Base-by-base conservation (phyloP, 169 alveolate species). In the Blepharisma undulans region DNA sequence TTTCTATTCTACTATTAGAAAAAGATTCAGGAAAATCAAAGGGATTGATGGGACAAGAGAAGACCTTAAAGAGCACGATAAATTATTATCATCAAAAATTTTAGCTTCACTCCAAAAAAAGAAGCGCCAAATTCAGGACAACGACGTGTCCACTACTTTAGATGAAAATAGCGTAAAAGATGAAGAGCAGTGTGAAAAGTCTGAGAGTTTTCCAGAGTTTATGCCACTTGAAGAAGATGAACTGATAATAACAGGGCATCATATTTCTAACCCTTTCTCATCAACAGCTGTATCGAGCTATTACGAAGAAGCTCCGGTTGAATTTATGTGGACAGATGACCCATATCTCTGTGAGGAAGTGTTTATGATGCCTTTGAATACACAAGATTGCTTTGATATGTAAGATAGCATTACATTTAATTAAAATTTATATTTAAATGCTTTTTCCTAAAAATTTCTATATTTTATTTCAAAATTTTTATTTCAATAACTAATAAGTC, bases 21-120 rank as follows among this genome's bases (percentile, higher is more conserved):
- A 96, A 25, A 95, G 94, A 61, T 72, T 92, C 21, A 89, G 87
- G 66, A 84, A 34, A 32, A 21, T 29, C 18, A 78, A 78, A 21
- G 86, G 86, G 61, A 27, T 78, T 7, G 86, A 78, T 32, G 86
- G 66, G 8, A 29, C 34, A 21, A 25, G 86, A 32, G 86, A 78
- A 7, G 61, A 78, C 22, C 25, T 78, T 14, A 78, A 32, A 34
- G 86, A 78, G 18, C 34, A 27, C 25, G 86, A 78, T 32, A 34
- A 78, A 32, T 27, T 78, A 21, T 36, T 78, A 27, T 78, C 86
- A 0, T 27, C 25, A 21, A 21, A 27, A 21, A 78, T 78, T 6
- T 36, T 78, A 32, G 7, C 29, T 36, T 21, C 71, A 14, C 29
- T 78, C 71, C 29, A 78, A 27, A 78, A 78, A 78, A 78, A 78